Evolutionary conservation across 1,284 basidiomycete genomes (phyloP).

Genomic region (Phylloboletellus chloephorus): DNA sequence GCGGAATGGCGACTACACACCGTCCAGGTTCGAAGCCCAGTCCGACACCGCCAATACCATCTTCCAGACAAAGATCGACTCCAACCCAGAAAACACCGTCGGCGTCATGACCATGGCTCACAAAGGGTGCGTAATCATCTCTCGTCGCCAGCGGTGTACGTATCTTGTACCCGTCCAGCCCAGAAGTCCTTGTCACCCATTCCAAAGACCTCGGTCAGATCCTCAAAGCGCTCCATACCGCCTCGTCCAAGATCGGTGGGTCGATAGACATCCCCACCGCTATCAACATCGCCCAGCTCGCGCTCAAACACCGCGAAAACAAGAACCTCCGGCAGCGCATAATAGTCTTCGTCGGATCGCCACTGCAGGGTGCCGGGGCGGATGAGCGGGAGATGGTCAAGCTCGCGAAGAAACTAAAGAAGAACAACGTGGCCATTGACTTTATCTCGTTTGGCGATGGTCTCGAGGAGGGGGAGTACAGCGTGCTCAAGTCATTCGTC

Average conservation of each 20-base stretch:
- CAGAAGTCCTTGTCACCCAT: constrained; percentile 93
- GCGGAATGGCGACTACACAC: constrained; percentile 93
- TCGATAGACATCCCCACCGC: constrained; percentile 82
- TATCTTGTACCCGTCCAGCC: constrained; percentile 43
- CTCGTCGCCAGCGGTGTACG: neutral
- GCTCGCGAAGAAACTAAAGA: constrained; percentile 96
- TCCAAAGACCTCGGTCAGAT: constrained; percentile 95
- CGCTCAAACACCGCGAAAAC: constrained; percentile 96
- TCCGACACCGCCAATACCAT: constrained; percentile 87
- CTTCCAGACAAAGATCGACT: constrained; percentile 90
- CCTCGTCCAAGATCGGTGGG: constrained; percentile 70
- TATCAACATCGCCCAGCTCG: constrained; percentile 91
- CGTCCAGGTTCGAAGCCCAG: constrained; percentile 86
- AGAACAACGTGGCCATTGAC: constrained; percentile 98
- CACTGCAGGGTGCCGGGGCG: constrained; percentile 60
- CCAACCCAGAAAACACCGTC: constrained; percentile 96
- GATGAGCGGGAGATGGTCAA: constrained; percentile 77
- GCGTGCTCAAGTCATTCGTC: constrained; percentile 69
- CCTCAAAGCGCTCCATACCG: constrained; percentile 70
- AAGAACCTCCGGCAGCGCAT: constrained; percentile 96
- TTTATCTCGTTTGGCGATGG: constrained; percentile 78
- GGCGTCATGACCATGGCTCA: constrained; percentile 98
- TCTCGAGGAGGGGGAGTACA: constrained; percentile 60
- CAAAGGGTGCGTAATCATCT: constrained; percentile 61
- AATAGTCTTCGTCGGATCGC: constrained; percentile 90